These are phyloP conservation scores for Penicillium arizonense DNA, from an alignment of 495 filamentous ascomycete species.

Conservation along the genomic window DNA sequence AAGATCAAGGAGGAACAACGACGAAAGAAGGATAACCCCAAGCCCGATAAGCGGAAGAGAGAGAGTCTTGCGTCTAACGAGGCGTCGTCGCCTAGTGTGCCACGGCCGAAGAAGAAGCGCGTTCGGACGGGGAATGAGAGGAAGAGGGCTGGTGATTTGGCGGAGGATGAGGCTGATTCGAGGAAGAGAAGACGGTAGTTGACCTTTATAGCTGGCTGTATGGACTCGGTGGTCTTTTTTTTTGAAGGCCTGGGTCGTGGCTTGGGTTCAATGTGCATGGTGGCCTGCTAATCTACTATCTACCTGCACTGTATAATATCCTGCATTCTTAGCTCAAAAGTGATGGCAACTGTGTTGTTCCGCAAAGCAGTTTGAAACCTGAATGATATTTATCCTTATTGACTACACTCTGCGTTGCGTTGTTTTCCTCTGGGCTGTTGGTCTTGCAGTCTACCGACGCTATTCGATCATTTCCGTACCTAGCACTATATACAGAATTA, in stretches of 20 bases:
- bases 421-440: no score
- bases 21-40: conserved; percentile 23
- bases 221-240: no score
- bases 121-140: background rate
- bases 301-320: no score
- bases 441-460: no score
- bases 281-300: background rate
- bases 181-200: conserved; percentile 3
- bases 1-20: conserved; percentile 39
- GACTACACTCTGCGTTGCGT: background rate
- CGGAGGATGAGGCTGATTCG: background rate
- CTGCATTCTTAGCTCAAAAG: no score
- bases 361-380: no score
- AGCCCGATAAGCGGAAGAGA: conserved; percentile 36
- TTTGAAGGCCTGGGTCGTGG: background rate
- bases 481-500: no score
- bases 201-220: background rate
- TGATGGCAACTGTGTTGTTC: no score
- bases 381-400: no score
- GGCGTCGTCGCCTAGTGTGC: conserved; percentile 12
- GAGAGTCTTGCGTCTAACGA: conserved; percentile 38
- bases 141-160: conserved; percentile 5
- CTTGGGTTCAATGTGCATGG: background rate
- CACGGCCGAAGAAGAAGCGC: conserved; percentile 27
- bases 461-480: no score